A percentile compares a stretch with the other conserved stretches of the same genome.
Conservation (phyloP, 352 stramenopile species). For the Phytopythium litorale region DNA sequence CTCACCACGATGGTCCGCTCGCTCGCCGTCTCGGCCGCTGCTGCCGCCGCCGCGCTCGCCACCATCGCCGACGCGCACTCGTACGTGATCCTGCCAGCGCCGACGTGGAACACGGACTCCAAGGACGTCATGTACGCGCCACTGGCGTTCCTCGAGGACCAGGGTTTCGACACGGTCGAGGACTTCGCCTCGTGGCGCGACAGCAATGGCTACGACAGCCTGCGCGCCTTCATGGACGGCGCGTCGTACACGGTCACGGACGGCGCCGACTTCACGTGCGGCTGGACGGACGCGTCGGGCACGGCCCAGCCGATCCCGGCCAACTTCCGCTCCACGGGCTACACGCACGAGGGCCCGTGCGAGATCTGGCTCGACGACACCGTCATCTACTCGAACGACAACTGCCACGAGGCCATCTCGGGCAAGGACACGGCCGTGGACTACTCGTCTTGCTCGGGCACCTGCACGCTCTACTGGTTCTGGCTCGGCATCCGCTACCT, state of each 20-base stretch:
- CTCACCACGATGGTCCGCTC: background rate
- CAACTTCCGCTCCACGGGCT: slow-evolving; percentile 41
- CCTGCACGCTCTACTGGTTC: slow-evolving; percentile 38
- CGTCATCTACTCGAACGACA: slow-evolving; percentile 26
- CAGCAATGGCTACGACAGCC: slow-evolving; percentile 33
- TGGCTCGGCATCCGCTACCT: slow-evolving; percentile 38
- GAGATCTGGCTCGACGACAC: slow-evolving; percentile 43
- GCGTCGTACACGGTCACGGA: slow-evolving; percentile 27
- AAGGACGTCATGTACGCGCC: slow-evolving; percentile 36
- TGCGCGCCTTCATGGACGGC: slow-evolving; percentile 40
- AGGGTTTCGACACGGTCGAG: slow-evolving; percentile 31
- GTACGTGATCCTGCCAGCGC: slow-evolving; percentile 29
- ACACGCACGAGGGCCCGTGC: slow-evolving; percentile 43
- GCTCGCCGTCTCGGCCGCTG: background rate
- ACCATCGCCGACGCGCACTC: slow-evolving; percentile 24
- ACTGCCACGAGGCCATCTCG: slow-evolving; percentile 30
- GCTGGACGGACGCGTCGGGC: slow-evolving; percentile 22
- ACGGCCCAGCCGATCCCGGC: slow-evolving; percentile 26
- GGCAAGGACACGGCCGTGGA: slow-evolving; percentile 32
- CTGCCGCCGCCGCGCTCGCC: slow-evolving; percentile 9
- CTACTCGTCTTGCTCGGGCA: slow-evolving; percentile 32
- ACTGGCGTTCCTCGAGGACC: slow-evolving; percentile 43
- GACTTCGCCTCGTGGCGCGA: slow-evolving; percentile 37
- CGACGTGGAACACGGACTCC: slow-evolving; percentile 28
- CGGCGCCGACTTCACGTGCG: slow-evolving; percentile 28